Evolutionary conservation across 2,329 filamentous ascomycete species (phyloP).

Genomic region (Sporothrix dimorphospora): DNA sequence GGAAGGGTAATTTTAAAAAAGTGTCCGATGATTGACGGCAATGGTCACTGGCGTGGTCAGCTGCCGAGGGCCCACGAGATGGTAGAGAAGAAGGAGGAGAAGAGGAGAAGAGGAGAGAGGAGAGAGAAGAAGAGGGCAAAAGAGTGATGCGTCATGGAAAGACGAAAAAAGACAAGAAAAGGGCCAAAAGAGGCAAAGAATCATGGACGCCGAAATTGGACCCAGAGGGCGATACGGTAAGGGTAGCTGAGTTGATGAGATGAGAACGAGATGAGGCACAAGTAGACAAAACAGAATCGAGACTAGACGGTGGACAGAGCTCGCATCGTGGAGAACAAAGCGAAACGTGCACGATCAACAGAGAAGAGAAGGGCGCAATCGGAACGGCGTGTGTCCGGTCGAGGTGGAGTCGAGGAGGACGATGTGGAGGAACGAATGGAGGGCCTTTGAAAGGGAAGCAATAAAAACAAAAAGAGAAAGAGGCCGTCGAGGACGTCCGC

Average conservation of each 20-base stretch:
- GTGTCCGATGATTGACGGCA: slow-evolving; percentile 11
- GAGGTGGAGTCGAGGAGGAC: background rate
- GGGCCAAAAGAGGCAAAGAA: background rate
- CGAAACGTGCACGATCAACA: background rate
- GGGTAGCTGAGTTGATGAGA: background rate
- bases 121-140: background rate
- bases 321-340: background rate
- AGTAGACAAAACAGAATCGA: background rate
- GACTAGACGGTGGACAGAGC: background rate
- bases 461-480: slow-evolving; percentile 13
- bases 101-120: background rate
- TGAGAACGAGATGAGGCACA: background rate
- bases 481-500: too few species aligned
- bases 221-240: background rate
- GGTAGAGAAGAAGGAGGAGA: background rate
- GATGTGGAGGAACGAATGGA: too few species aligned
- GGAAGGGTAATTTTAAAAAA: slow-evolving; percentile 7
- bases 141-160: background rate
- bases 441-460: background rate
- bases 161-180: background rate
- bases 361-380: background rate
- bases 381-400: background rate
- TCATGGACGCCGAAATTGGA: slow-evolving; percentile 12
- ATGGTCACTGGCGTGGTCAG: background rate
- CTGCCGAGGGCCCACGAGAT: background rate